Evolutionary conservation across 306 rosid genomes (phyloP), one percentile per base, ranked within the genome.

Genomic region (Dalbergia cultrata): DNA sequence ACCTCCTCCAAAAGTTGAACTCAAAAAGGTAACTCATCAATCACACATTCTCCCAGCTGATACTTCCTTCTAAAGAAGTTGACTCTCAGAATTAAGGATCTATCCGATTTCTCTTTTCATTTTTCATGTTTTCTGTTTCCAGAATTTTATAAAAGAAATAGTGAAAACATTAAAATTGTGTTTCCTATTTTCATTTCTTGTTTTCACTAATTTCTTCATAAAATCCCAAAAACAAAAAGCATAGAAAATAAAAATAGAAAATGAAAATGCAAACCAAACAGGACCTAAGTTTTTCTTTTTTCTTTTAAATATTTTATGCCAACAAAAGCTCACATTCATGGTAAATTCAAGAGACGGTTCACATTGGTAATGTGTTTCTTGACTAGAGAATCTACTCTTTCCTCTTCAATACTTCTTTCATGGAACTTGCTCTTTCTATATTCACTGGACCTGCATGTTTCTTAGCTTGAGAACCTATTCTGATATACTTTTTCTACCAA

Each of bases 1-100:
- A 83, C 98, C 99, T 76, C 98, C 91, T 83, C 97, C 89, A 49
- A 95, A 85, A 85, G 75, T 84, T 83, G 99, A 93, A 87, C 81
- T 95, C 50, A 95, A 93, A 84, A 95, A 91, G 97, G 99, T 95
- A 68, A 82, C 41, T 70, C 57, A 31, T 44, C 10, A 14, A 12
- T 50, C 58, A 14, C 50, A 62, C 58, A 54, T n/a, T 43, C 66
- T 45, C 39, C 14, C 53, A 53, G 6, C 67, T 50, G 41, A 13
- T 78, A 16, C 6, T 47, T 35, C 39, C 49, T 58, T 72, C n/a
- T n/a, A n/a, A n/a, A 61, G 5, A 6, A 31, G 16, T 18, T 61
- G 7, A 50, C 16, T 13, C 19, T 13, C 17, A 60, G 6, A 58
- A 58, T 5, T 43, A 41, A 22, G 16, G 1, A 45, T 2, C 13